These are phyloP conservation scores for Diaporthe amygdali DNA, from an alignment of 2,329 filamentous ascomycete genomes.

Conservation along the genomic window DNA sequence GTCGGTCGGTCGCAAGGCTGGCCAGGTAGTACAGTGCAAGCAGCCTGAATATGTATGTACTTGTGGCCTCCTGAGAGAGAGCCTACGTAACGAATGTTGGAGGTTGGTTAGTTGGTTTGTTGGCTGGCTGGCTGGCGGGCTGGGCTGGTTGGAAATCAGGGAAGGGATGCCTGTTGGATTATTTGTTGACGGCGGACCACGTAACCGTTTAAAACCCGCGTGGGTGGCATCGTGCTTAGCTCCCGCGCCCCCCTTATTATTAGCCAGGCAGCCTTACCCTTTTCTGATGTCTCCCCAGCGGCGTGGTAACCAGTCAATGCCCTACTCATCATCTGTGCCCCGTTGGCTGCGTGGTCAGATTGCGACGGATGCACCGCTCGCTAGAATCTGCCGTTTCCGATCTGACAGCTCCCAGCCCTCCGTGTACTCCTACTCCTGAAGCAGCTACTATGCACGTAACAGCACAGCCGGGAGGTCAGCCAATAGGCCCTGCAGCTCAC, in stretches of 20 bases:
- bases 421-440: background rate
- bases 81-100: background rate
- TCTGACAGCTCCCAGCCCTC: constrained; percentile 6
- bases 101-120: background rate
- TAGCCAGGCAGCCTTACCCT: background rate
- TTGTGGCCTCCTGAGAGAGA: background rate
- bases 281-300: background rate
- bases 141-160: constrained; percentile 12
- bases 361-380: background rate
- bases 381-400: background rate
- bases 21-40: background rate
- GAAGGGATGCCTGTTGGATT: background rate
- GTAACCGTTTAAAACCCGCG: constrained; percentile 10
- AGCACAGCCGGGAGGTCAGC: background rate
- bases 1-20: background rate
- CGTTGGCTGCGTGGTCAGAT: background rate
- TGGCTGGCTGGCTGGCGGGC: too few relatives aligned
- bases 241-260: background rate
- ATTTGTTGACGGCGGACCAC: constrained; percentile 11
- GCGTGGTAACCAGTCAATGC: background rate
- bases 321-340: too few relatives aligned
- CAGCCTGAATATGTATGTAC: background rate
- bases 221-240: constrained; percentile 8
- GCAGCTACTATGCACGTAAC: background rate
- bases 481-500: background rate